phyloP scores from a whole-genome alignment of 2,329 filamentous ascomycete genomes.

The Amesomyces nigricolor region DNA sequence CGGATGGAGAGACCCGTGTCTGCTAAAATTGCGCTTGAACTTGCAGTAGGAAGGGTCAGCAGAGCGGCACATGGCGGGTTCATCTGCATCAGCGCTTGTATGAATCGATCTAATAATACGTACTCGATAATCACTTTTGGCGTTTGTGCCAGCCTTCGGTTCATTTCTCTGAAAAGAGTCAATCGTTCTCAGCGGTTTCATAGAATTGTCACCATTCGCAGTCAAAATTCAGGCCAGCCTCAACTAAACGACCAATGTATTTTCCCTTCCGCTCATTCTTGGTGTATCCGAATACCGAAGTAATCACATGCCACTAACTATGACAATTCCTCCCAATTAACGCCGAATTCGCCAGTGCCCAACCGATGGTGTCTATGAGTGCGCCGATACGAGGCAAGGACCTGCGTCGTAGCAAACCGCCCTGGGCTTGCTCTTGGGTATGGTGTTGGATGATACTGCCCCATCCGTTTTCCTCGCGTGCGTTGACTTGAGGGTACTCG shows the following conservation, averaged over 20 bases:
- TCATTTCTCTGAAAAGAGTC: no score
- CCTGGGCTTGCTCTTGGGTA: no score
- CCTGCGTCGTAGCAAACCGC: neutral
- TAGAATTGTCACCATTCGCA: neutral
- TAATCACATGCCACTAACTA: constrained; percentile 8
- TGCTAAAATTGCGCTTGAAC: neutral
- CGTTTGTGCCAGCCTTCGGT: no score
- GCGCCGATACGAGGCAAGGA: neutral
- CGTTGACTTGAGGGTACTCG: no score
- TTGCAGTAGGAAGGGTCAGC: neutral
- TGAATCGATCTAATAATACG: constrained; percentile 24
- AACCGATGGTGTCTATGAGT: constrained; percentile 11
- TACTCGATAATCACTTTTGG: constrained; percentile 1
- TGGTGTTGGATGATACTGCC: neutral
- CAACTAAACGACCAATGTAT: neutral
- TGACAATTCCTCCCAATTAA: constrained; percentile 16
- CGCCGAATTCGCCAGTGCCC: constrained; percentile 21
- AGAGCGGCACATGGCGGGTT: constrained; percentile 15
- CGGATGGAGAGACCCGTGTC: neutral
- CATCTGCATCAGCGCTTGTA: constrained; percentile 23
- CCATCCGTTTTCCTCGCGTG: no score
- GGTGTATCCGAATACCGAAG: neutral
- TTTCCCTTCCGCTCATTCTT: neutral
- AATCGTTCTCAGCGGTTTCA: no score
- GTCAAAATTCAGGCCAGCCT: neutral